These are phyloP conservation scores for Uncinocarpus reesii DNA, from an alignment of 2,329 filamentous ascomycete genomes.

Conservation along the genomic window DNA sequence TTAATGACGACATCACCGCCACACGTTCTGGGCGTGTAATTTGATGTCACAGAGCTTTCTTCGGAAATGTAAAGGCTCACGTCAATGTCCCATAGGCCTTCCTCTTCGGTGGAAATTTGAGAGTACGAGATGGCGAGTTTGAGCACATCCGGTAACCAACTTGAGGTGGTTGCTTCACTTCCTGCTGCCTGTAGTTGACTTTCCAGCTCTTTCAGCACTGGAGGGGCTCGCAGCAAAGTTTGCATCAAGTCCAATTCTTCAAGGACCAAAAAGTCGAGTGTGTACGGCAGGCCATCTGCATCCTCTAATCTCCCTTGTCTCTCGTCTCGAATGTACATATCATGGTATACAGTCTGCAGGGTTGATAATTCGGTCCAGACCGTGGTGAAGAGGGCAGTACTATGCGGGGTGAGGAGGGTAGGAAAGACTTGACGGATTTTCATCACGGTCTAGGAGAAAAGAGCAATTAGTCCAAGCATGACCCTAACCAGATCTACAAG, in stretches of 20 bases:
- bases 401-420: slow-evolving; percentile 69
- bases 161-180: slow-evolving; percentile 51
- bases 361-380: slow-evolving; percentile 79
- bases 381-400: slow-evolving; percentile 68
- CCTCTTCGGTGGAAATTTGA: slow-evolving; percentile 83
- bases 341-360: slow-evolving; percentile 62
- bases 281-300: slow-evolving; percentile 83
- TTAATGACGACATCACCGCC: slow-evolving; percentile 89
- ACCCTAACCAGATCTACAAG: neutral
- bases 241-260: slow-evolving; percentile 95
- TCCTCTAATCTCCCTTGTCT: slow-evolving; percentile 83
- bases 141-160: slow-evolving; percentile 82
- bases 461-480: slow-evolving; percentile 4
- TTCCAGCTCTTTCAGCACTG: slow-evolving; percentile 81
- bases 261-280: slow-evolving; percentile 81
- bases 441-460: slow-evolving; percentile 57
- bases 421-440: slow-evolving; percentile 80
- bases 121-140: slow-evolving; percentile 75
- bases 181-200: slow-evolving; percentile 57
- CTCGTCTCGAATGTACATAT: slow-evolving; percentile 76
- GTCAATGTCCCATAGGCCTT: slow-evolving; percentile 93
- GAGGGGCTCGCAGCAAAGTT: slow-evolving; percentile 74
- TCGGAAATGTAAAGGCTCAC: slow-evolving; percentile 91
- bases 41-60: slow-evolving; percentile 86
- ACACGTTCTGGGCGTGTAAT: slow-evolving; percentile 89